Base-by-base conservation (phyloP, 495 filamentous ascomycete species). In the Gamarada debralockiae region DNA sequence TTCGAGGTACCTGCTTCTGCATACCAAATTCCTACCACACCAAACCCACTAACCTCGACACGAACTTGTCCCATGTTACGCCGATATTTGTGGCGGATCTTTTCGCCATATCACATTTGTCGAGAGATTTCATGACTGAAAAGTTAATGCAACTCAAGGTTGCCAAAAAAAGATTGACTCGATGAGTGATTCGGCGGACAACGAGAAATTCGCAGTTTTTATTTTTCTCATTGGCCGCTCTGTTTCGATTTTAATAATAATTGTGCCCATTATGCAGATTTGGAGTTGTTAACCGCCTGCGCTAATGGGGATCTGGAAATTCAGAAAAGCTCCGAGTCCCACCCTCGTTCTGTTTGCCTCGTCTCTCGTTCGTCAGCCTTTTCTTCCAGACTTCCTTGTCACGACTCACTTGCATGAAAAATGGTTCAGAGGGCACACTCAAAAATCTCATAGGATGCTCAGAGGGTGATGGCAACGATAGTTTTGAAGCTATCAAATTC, bases 1-100 rank as follows among this genome's bases (percentile, higher is more conserved):
- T 49, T 27, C 33, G 7, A 38, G 3, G 53, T 56, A 56, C 53
- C 53, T 56, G 53, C 53, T 50, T 56, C 43, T 43, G 42, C 33
- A 40, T 23, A 25, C 29, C 23, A 14, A 14, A 12, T 20, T 20
- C 17, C 8, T 17, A 14, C 51, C 52, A 54, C 52, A 48, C 43
- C 34, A 4, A 29, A 29, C 27, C 5, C 27, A 29, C 27, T 29
- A 29, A 29, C 5, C 27, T 5, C 27, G 27, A 29, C 27, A 29
- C 27, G 7, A 15, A 34, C 23, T 24, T 22, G 42, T 48, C 52
- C 33, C 37, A 55, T 34, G 51, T 55, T 55, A 41, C 43, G 34
- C 29, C 9, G 7, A 39, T 31, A 23, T 51, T n/a, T 17, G 48
- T 34, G 48, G 18, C 25, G 25, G 33, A 25, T 49, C 6, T 20